Base-by-base conservation (phyloP, 257 asterid species). In the Linaria vulgaris region DNA sequence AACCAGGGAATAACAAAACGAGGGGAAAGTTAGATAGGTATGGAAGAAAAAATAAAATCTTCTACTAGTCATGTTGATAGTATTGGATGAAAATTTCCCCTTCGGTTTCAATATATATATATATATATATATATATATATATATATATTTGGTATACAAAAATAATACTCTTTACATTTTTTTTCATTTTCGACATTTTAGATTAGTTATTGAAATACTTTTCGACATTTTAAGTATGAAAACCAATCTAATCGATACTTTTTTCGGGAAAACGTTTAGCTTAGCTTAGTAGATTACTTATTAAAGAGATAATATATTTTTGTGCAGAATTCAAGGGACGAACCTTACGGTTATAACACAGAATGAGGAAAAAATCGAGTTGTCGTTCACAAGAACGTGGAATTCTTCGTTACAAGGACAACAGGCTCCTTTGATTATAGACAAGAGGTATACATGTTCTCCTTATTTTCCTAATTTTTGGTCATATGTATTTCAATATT, bases 321-420 rank as follows among this genome's bases (percentile, higher is more conserved):
- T 1, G 15, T 76, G 81, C 75, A 82, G 85, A 55, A 68, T 74
- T 34, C 12, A 76, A 19, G 85, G 64, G 15, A 82, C 73, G 6
- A 56, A 51, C 12, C 77, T 77, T 31, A 54, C 69, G 72, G 82
- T 82, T 17, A 61, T 76, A 38, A 80, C 72, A 16, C 68, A 82
- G 72, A 78, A 60, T 61, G 88, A 80, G 56, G 80, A 80, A 17
- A 86, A 78, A 56, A 68, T 80, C 51, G 92, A 82, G 76, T 17
- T 82, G 17, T 85, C 88, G 0, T 85, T 85, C 72, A 56, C 69
- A 47, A 70, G 86, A 69, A 71, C 72, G 56, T 82, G 88, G 88
- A 76, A 74, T 76, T 60, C 61, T 55, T 79, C 79, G 8, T 41
- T 75, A 23, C 43, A 47, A 41, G 71, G 76, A 20, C 43, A 74